Conservation (phyloP, 1,284 basidiomycete genomes). For the Ustilago crameri region DNA sequence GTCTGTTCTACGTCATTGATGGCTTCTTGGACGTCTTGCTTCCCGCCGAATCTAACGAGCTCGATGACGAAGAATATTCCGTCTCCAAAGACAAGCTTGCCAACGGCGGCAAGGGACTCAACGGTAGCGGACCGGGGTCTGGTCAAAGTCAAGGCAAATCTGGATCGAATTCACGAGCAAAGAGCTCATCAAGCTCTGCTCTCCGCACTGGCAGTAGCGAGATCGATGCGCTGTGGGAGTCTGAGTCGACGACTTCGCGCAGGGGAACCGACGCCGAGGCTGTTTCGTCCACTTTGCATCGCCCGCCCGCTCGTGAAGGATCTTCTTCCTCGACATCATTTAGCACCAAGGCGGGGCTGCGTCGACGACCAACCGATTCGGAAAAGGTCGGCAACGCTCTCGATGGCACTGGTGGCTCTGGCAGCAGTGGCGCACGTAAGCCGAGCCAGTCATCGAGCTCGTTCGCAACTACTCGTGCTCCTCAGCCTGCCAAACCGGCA, state of each 20-base stretch:
- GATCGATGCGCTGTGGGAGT: constrained; percentile 12
- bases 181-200: constrained; percentile 8
- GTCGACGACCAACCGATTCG: constrained; percentile 37
- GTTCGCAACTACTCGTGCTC: constrained; percentile 1
- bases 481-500: constrained; percentile 5
- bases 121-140: neutral
- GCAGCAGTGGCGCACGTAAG: constrained; percentile 16
- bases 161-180: constrained; percentile 9
- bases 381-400: constrained; percentile 58
- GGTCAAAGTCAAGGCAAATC: neutral
- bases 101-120: neutral
- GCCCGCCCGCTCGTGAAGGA: constrained; percentile 18
- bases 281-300: constrained; percentile 11
- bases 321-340: constrained; percentile 24
- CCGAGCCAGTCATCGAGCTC: constrained; percentile 13
- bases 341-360: constrained; percentile 5
- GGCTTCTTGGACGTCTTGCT: constrained; percentile 92
- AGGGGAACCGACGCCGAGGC: constrained; percentile 19
- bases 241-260: constrained; percentile 9
- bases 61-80: constrained; percentile 64
- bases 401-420: constrained; percentile 49
- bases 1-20: constrained; percentile 97
- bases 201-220: constrained; percentile 20
- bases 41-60: constrained; percentile 70
- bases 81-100: constrained; percentile 9